phyloP scores from a whole-genome alignment of 768 basidiomycete genomes.

The Pisolithus albus region DNA sequence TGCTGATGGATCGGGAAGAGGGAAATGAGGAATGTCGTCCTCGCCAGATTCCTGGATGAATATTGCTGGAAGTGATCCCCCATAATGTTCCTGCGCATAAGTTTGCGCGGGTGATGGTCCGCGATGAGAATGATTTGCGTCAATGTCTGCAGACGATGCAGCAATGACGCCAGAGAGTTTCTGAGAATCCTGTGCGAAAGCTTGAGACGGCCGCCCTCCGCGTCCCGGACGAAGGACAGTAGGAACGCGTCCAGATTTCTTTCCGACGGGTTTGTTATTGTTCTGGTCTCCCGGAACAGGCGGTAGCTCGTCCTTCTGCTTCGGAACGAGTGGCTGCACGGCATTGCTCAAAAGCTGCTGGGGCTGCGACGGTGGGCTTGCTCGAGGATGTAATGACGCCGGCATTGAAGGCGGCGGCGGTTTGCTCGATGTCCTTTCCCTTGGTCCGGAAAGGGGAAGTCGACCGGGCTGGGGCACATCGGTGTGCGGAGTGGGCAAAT shows the following conservation, averaged over 20 bases:
- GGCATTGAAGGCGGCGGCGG: conserved; percentile 11
- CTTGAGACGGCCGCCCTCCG: conserved; percentile 14
- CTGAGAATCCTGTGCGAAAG: background rate
- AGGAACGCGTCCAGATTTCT: conserved; percentile 26
- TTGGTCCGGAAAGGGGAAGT: conserved; percentile 2
- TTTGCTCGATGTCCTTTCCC: conserved; percentile 10
- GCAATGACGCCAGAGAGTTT: background rate
- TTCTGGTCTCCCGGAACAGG: conserved; percentile 31
- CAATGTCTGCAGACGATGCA: background rate
- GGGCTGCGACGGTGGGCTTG: conserved; percentile 5
- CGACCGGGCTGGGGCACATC: conserved; percentile 10
- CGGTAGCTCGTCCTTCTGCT: conserved; percentile 30
- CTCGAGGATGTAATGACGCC: conserved; percentile 17
- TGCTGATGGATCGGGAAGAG: conserved; percentile 27
- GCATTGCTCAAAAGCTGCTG: conserved; percentile 7
- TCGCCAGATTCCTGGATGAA: conserved; percentile 10
- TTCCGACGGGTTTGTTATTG: conserved; percentile 15
- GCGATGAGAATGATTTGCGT: background rate
- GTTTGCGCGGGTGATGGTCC: background rate
- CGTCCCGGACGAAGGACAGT: conserved; percentile 38
- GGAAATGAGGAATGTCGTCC: background rate
- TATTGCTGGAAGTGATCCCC: conserved; percentile 12
- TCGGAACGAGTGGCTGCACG: conserved; percentile 3
- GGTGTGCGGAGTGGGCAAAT: conserved; percentile 5
- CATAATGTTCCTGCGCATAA: conserved; percentile 4